A percentile compares a stretch with the other conserved stretches of the same genome.
Conservation (phyloP, 805 yeast genomes). For the Metschnikowia cerradonensis region DNA sequence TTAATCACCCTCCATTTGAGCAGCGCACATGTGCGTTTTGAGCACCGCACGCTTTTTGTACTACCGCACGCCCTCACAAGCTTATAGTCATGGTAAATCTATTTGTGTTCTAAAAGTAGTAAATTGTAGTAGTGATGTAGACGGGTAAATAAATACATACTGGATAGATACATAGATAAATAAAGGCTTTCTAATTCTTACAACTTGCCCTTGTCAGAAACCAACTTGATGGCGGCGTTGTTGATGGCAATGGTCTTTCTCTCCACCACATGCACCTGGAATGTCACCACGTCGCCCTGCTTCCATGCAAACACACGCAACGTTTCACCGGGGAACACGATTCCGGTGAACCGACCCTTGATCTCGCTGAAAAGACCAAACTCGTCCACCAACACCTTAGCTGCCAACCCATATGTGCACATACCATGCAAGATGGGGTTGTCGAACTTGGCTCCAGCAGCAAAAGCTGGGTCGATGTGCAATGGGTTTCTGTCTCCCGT, state of each 20-base stretch:
- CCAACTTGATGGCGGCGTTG: slow-evolving; percentile 75
- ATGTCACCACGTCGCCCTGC: slow-evolving; percentile 61
- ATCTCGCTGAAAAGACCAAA: slow-evolving; percentile 80
- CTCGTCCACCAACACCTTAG: slow-evolving; percentile 70
- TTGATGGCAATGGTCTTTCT: slow-evolving; percentile 75
- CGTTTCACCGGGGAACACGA: slow-evolving; percentile 93
- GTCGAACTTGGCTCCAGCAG: slow-evolving; percentile 80
- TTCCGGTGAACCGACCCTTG: slow-evolving; percentile 86
- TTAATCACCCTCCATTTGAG: too few relatives aligned
- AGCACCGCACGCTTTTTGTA: too few relatives aligned
- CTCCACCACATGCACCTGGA: slow-evolving; percentile 79
- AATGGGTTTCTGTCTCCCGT: slow-evolving; percentile 94
- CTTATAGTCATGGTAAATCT: too few relatives aligned
- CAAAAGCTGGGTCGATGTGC: slow-evolving; percentile 90
- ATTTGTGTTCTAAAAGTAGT: too few relatives aligned
- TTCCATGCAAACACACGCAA: slow-evolving; percentile 83
- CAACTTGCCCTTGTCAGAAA: slow-evolving; percentile 39
- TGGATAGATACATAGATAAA: too few relatives aligned
- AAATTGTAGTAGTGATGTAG: too few relatives aligned
- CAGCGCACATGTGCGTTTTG: too few relatives aligned
- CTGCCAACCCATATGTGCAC: slow-evolving; percentile 79
- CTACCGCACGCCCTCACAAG: too few relatives aligned
- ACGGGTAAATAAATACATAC: too few relatives aligned
- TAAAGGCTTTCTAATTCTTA: slow-evolving; percentile 11
- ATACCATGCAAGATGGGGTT: slow-evolving; percentile 91